A percentile compares a stretch with the other conserved stretches of the same genome.
Evolutionary conservation across 108 stramenopile genomes (phyloP).

Genomic region (Schizochytrium sp.): DNA sequence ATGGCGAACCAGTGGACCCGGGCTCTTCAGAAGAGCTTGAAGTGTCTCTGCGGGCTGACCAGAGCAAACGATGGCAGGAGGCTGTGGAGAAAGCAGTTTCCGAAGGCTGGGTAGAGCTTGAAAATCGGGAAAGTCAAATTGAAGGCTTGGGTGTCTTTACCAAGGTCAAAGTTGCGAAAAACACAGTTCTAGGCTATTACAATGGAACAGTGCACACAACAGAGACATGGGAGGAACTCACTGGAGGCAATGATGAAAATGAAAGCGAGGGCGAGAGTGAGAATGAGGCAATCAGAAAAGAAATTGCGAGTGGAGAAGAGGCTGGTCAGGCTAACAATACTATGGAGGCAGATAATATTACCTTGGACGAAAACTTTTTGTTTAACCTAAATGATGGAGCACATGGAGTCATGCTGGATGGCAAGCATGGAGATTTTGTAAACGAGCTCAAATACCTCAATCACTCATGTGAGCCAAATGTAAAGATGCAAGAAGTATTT

Average conservation of each 20-base stretch:
- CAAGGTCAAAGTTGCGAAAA: background rate
- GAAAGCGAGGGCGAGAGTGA: background rate
- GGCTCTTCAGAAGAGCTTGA: background rate
- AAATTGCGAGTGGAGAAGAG: background rate
- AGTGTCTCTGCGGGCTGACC: background rate
- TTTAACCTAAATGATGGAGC: conserved; percentile 57
- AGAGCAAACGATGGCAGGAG: background rate
- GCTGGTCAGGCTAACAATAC: background rate
- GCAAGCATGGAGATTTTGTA: background rate
- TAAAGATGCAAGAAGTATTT: conserved; percentile 32
- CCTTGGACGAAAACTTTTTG: background rate
- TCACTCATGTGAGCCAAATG: conserved; percentile 30
- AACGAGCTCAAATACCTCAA: conserved; percentile 39
- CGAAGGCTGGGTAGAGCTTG: background rate
- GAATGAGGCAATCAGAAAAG: background rate
- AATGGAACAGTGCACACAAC: conserved; percentile 24
- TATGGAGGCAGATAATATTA: background rate
- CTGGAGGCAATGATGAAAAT: background rate
- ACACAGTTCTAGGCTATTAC: background rate
- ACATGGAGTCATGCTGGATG: conserved; percentile 36
- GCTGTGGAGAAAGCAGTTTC: background rate
- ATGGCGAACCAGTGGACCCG: background rate
- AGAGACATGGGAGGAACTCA: conserved; percentile 37
- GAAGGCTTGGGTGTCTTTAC: conserved; percentile 6
- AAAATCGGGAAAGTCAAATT: background rate